Evolutionary conservation across 2,329 filamentous ascomycete genomes (phyloP), one percentile per base, ranked within the genome.

Genomic region (Botrytis galanthina): DNA sequence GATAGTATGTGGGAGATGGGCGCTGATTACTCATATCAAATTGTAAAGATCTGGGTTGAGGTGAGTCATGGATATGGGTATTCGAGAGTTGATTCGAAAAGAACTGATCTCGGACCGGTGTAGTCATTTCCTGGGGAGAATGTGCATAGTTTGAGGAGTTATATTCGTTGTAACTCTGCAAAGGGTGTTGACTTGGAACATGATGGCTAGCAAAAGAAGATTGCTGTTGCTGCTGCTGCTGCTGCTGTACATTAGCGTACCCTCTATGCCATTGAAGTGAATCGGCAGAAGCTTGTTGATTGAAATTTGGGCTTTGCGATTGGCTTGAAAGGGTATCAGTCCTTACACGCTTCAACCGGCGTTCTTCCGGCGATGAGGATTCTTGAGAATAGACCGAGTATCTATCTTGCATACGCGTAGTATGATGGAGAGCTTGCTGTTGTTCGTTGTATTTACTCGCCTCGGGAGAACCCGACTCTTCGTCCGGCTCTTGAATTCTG

Each of bases 111-210:
- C 71, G 71, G 44, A 70, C 54, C 3, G 71, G 66, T 32, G 64
- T 73, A 61, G 64, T 73, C 62, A 70, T 44, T 37, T 62, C 44
- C 62, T 70, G 64, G 29, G 71, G 71, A 39, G 71, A 73, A 42
- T 70, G 71, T 32, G 71, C 66, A 62, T 73, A 73, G 46, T 72
- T 72, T 6, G 71, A 72, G 22, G 46, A 68, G 32, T 67, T 72
- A 37, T 67, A 69, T 16, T 72, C 71, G 62, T 60, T 70, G 61
- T 73, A 73, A 35, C 39, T 70, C 42, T 62, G 59, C 57, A 63
- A 20, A 39, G 68, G 71, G 35, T 69, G 32, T 29, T 70, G 71
- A 29, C 42, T 59, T 59, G 64, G 32, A 32, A 73, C 26, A 51
- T 70, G 71, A 32, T 61, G 54, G 18, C 57, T 26, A 42, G 71